Conservation (phyloP, 305 asterid species). For the Plantago rigida region DNA sequence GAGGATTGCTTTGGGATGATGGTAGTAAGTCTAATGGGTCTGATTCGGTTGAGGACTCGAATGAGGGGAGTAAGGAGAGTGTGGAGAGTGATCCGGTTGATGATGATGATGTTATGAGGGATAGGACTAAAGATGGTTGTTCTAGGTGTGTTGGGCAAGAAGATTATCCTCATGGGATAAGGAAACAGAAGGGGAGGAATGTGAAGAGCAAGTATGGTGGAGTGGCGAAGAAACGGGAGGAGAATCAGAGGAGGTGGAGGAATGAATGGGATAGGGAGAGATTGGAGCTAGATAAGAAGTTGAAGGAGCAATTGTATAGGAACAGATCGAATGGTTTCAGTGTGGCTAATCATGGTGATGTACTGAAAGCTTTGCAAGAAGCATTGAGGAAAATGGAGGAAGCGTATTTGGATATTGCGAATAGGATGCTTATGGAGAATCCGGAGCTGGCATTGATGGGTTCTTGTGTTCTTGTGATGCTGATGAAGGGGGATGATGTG, state of each 20-base stretch:
- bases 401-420: constrained; percentile 65
- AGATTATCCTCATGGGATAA: constrained; percentile 37
- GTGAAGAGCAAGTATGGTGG: constrained; percentile 37
- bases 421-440: constrained; percentile 61
- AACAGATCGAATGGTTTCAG: constrained; percentile 34
- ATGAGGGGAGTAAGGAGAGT: constrained; percentile 8
- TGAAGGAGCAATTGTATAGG: constrained; percentile 50
- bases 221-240: constrained; percentile 72
- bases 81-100: no score
- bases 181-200: constrained; percentile 33
- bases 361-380: constrained; percentile 60
- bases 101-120: constrained; percentile 33
- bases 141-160: constrained; percentile 57
- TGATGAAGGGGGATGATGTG: constrained; percentile 87
- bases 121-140: constrained; percentile 55
- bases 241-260: constrained; percentile 74
- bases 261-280: constrained; percentile 83
- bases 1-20: constrained; percentile 83
- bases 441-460: constrained; percentile 95
- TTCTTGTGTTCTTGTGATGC: constrained; percentile 80
- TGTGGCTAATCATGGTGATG: constrained; percentile 52
- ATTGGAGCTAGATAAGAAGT: constrained; percentile 73
- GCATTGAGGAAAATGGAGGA: constrained; percentile 77
- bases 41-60: constrained; percentile 18
- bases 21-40: constrained; percentile 29